Base-by-base conservation (phyloP, 2,329 filamentous ascomycete species). In the Grosmannia penicillata region DNA sequence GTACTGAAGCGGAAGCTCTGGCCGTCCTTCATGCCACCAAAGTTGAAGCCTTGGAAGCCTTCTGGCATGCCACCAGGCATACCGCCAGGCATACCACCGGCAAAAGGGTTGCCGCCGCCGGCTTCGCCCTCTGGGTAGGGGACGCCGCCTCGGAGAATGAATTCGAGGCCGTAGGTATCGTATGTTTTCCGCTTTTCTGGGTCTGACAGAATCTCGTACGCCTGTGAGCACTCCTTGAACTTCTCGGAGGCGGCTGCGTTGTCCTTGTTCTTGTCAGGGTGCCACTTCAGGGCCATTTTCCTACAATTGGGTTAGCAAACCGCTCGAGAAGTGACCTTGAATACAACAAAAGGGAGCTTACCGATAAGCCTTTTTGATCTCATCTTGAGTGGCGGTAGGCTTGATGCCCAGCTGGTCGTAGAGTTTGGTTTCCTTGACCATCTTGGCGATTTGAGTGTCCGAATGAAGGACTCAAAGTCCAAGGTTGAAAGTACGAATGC, bases 221-320 rank as follows among this genome's bases (percentile, higher is more conserved):
- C 91, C 63, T 96, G 87, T 1, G 86, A 94, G 47, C 86, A 82
- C 58, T 96, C 91, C 64, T 98, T 98, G 70, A 98, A 98, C 61
- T 89, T 95, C 57, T 96, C 91, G 43, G 75, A 68, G 8, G 89
- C 84, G 37, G 75, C 64, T 23, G 86, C 77, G 51, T 89, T 86
- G 62, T 93, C 79, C 60, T 87, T 87, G 70, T 96, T 98, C 70
- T 96, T 98, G 68, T 98, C 91, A 7, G 91, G 91, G 55, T 98
- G 91, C 62, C 77, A 87, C 63, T 87, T 93, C 56, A 96, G 62
- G 39, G 89, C 89, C 40, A 78, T 72, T 69, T 94, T 94, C 46
- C 82, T 85, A 56, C 11, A 3, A 4, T 14, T 8, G 19, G n/a
- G 38, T 41, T 40, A 41, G 38, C 30, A 15, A 11, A 3, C 22